Evolutionary conservation across 805 yeast species (phyloP), one percentile per base, ranked within the genome.

Genomic region (Pichia phayaonensis): DNA sequence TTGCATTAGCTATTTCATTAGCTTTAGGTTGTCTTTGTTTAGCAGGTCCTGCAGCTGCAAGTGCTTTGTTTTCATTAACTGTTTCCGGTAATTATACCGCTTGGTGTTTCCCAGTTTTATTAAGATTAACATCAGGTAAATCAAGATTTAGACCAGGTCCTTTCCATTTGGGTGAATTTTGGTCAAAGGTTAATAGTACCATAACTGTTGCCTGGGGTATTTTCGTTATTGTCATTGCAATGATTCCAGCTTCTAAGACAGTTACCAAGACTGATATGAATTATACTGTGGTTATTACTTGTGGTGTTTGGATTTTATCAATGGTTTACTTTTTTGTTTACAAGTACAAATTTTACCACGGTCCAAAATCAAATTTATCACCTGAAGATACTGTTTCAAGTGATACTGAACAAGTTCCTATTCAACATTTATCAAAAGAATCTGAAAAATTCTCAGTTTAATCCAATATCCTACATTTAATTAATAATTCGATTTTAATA

Each of bases 21-120:
- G 48, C 75, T 10, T 58, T 83, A 21, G 89, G 89, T 11, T 71
- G 78, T 49, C 67, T 84, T 53, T 76, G 80, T 52, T 65, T 84
- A 48, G 80, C 81, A 48, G 81, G 81, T 41, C 54, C 74, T 2
- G 72, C 80, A 5, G 87, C 89, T 22, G 79, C 88, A 2, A 71
- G 69, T 51, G 89, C 90, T n/a, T 70, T 84, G 44, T 84, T 84
- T 68, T 76, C 86, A 1, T 69, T 84, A 40, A 77, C 77, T 34
- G 76, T 81, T 53, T 77, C 84, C 11, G 83, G 86, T 50, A 80
- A 81, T 61, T 75, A 77, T 56, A 65, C 82, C 26, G 79, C 86
- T 3, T 79, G 87, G 86, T 71, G 78, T 47, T 69, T 73, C 43
- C 89, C 90, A 22, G 75, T 80, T 24, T 68, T 78, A 47, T 66